Percentiles rank a stretch among this genome's conserved stretches.
Conservation (phyloP, 345 rosid species). For the Gossypioides kirkii region DNA sequence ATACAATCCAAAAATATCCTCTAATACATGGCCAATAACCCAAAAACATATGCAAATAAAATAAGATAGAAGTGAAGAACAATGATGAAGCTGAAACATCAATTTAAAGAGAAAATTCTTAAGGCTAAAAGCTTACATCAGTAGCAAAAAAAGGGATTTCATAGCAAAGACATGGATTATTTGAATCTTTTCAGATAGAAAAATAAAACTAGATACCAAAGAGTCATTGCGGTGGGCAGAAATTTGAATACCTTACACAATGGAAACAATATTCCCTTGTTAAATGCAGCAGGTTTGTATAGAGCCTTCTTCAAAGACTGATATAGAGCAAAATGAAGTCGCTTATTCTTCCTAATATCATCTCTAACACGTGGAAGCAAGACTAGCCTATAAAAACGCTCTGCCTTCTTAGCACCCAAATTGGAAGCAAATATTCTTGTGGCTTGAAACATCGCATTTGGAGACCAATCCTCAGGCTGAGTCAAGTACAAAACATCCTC, state of each 20-base stretch:
- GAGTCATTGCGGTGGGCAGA: neutral
- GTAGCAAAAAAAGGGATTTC: neutral
- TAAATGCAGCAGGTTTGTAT: constrained; percentile 89
- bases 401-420: constrained; percentile 62
- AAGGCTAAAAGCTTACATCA: neutral
- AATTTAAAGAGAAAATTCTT: neutral
- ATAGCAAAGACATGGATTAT: neutral
- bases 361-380: constrained; percentile 91
- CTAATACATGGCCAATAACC: neutral
- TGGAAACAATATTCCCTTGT: constrained; percentile 86
- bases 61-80: neutral
- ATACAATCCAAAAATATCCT: neutral
- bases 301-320: constrained; percentile 75
- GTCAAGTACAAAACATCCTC: constrained; percentile 82
- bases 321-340: constrained; percentile 77
- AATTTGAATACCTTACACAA: constrained; percentile 63
- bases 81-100: neutral
- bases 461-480: constrained; percentile 94
- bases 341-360: constrained; percentile 75
- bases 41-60: neutral
- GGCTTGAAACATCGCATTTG: constrained; percentile 89
- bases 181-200: neutral
- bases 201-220: neutral
- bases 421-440: constrained; percentile 82
- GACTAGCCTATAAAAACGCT: constrained; percentile 66